Percentiles rank a stretch among this genome's conserved stretches.
These are phyloP conservation scores for Neurospora sp. DNA, from an alignment of 495 filamentous ascomycete genomes.

Conservation along the genomic window DNA sequence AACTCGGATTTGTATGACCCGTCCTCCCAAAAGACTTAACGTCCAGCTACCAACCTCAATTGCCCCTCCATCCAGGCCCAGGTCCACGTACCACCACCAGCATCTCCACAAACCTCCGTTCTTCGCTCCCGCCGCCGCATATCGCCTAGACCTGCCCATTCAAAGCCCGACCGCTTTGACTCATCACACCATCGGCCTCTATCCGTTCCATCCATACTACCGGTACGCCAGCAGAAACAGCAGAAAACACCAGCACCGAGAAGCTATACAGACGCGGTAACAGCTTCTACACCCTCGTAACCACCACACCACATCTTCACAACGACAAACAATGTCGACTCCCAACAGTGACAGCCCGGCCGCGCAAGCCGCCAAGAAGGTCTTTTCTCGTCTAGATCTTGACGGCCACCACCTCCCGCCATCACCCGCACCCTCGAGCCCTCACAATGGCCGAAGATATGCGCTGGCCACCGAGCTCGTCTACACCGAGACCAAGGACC, in stretches of 20 bases:
- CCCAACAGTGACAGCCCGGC: conserved; percentile 15
- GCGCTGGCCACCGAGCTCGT: conserved; percentile 93
- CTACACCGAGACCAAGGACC: conserved; percentile 88
- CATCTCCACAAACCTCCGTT: neutral
- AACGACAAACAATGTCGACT: conserved; percentile 26
- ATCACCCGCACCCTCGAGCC: conserved; percentile 88
- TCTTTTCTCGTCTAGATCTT: conserved; percentile 64
- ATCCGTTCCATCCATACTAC: neutral
- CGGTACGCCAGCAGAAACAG: neutral
- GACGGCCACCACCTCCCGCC: conserved; percentile 88
- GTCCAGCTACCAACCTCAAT: neutral
- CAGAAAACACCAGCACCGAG: neutral
- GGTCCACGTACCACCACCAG: neutral
- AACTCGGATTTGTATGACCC: neutral
- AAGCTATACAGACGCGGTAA: neutral
- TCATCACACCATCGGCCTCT: neutral
- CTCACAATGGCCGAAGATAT: conserved; percentile 69
- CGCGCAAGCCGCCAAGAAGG: conserved; percentile 47
- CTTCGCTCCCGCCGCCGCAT: neutral
- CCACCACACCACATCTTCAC: neutral
- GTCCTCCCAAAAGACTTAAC: neutral
- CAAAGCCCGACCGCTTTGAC: neutral
- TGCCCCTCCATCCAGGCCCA: neutral
- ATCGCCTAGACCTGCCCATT: neutral
- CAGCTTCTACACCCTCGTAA: neutral